Conservation (phyloP, 495 filamentous ascomycete species). For the Hyaloscypha variabilis region DNA sequence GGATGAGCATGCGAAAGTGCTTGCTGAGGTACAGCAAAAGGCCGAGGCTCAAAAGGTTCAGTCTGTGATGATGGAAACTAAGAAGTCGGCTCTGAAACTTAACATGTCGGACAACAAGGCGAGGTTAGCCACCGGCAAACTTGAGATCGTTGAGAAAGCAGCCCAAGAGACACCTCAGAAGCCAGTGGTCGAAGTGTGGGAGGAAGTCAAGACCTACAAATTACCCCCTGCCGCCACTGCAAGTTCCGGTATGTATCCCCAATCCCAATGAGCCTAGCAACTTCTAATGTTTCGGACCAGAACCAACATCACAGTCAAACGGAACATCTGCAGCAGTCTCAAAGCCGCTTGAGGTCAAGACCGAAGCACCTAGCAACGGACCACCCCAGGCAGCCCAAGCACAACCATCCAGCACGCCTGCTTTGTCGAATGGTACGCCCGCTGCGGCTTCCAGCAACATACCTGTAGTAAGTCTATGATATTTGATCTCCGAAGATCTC, state of each 20-base stretch:
- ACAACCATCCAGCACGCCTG: constrained; percentile 24
- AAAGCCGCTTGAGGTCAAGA: constrained; percentile 25
- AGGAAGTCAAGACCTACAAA: constrained; percentile 71
- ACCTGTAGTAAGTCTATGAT: constrained; percentile 47
- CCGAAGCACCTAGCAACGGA: constrained; percentile 8
- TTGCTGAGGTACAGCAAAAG: constrained; percentile 51
- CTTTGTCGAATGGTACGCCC: constrained; percentile 20
- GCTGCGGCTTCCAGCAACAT: constrained; percentile 42
- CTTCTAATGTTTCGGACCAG: neutral
- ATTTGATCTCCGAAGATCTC: constrained; percentile 24
- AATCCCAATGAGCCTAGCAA: neutral
- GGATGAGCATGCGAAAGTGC: constrained; percentile 40
- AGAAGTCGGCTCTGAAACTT: constrained; percentile 69
- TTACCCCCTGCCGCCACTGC: constrained; percentile 43
- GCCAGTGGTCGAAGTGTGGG: constrained; percentile 84
- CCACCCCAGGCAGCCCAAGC: constrained; percentile 12
- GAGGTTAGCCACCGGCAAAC: constrained; percentile 65
- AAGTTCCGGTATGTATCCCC: neutral
- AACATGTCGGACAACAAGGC: constrained; percentile 79
- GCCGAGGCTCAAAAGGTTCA: constrained; percentile 52
- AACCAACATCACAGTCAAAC: constrained; percentile 11
- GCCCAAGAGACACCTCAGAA: constrained; percentile 81
- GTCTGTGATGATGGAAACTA: constrained; percentile 57
- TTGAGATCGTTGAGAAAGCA: constrained; percentile 77
- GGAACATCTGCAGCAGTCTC: constrained; percentile 17